Conservation (phyloP, 495 filamentous ascomycete genomes). For the Penicillium longicatenatum region DNA sequence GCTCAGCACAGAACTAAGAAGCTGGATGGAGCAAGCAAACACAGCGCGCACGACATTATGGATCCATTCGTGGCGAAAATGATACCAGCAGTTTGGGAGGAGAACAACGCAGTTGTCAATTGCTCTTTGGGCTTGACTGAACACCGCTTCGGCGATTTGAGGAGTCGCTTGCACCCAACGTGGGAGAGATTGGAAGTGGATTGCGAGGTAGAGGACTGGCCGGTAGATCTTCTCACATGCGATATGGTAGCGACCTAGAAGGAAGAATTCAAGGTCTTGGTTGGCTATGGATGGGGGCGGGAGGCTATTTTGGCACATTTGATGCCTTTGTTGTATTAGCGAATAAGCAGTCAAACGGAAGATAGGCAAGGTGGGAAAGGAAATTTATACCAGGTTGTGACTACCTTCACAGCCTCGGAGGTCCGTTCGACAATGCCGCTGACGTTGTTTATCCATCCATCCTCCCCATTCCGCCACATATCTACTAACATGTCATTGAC, state of each 20-base stretch:
- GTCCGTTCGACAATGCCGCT: constrained; percentile 16
- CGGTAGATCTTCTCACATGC: constrained; percentile 28
- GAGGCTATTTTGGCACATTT: constrained; percentile 17
- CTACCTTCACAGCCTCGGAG: constrained; percentile 18
- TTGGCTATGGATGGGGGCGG: constrained; percentile 10
- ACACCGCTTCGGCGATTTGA: constrained; percentile 15
- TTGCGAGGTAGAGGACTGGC: constrained; percentile 29
- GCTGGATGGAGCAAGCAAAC: constrained; percentile 25
- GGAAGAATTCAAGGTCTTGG: constrained; percentile 23
- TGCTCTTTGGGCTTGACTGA: constrained; percentile 22
- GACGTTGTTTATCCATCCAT: constrained; percentile 24
- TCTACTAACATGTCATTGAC: constrained; percentile 29
- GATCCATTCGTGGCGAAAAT: constrained; percentile 32
- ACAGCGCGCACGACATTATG: constrained; percentile 24
- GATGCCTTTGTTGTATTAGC: constrained; percentile 15
- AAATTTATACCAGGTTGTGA: constrained; percentile 21
- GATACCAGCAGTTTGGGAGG: constrained; percentile 27
- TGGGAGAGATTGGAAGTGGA: constrained; percentile 24
- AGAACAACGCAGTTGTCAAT: constrained; percentile 25
- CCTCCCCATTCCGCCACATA: constrained; percentile 28
- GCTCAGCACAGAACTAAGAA: constrained; percentile 23
- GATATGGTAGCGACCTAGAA: constrained; percentile 21
- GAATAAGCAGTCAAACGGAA: not conserved
- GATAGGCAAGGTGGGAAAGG: not conserved
- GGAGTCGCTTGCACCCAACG: constrained; percentile 16